A percentile compares a stretch with the other conserved stretches of the same genome.
Evolutionary conservation across 202 grass and related monocot species (phyloP).

Genomic region (Panicum hallii): DNA sequence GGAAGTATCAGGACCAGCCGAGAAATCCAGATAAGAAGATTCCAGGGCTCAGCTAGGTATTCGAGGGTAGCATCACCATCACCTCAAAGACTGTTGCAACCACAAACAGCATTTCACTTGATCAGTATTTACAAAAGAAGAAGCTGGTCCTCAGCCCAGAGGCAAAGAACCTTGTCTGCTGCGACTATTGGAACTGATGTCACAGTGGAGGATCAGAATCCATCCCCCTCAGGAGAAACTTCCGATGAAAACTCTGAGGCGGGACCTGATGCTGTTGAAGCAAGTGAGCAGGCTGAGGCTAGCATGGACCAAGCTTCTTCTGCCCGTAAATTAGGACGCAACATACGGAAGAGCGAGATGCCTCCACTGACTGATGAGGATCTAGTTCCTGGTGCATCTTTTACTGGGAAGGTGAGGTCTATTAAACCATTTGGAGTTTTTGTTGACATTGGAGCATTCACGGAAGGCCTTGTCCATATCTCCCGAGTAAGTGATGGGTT

Average conservation of each 20-base stretch:
- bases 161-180: conserved; percentile 55
- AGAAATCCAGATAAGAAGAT: conserved; percentile 63
- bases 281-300: conserved; percentile 50
- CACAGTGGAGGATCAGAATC: conserved; percentile 70
- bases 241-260: conserved; percentile 53
- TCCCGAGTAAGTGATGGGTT: conserved; percentile 82
- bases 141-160: conserved; percentile 43
- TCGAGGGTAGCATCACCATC: conserved; percentile 45
- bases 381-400: conserved; percentile 79
- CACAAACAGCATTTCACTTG: conserved; percentile 59
- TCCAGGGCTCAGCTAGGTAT: conserved; percentile 52
- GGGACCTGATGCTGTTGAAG: conserved; percentile 45
- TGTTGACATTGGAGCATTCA: conserved; percentile 88
- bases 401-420: conserved; percentile 82
- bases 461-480: conserved; percentile 91
- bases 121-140: conserved; percentile 60
- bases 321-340: conserved; percentile 56
- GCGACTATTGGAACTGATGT: conserved; percentile 74
- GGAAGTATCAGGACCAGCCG: conserved; percentile 55
- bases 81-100: conserved; percentile 47
- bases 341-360: conserved; percentile 70
- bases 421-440: conserved; percentile 94
- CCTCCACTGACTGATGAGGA: conserved; percentile 77
- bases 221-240: conserved; percentile 58
- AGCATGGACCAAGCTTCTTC: conserved; percentile 42